Evolutionary conservation across 1,284 basidiomycete species (phyloP).

Genomic region (Apiotrichum akiyoshidainum): DNA sequence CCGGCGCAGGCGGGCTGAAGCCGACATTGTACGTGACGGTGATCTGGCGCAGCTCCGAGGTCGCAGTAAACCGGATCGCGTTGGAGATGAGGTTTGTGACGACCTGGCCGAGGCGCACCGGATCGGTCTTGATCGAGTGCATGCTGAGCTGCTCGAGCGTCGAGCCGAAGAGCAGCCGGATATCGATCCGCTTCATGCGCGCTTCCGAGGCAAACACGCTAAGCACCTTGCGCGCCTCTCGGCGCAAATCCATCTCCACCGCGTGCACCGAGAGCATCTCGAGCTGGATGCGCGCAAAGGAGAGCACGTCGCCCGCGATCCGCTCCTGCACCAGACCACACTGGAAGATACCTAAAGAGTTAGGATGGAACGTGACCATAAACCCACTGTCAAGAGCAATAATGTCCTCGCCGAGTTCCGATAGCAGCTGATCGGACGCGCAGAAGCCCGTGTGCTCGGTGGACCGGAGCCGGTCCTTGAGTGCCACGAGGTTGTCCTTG

Average conservation of each 20-base stretch:
- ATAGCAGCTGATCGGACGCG: slow-evolving; percentile 25
- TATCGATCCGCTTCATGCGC: slow-evolving; percentile 24
- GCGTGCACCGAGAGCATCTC: slow-evolving; percentile 28
- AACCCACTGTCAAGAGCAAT: slow-evolving; percentile 32
- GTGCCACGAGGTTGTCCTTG: slow-evolving; percentile 30
- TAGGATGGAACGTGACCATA: background rate
- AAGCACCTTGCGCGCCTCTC: slow-evolving; percentile 32
- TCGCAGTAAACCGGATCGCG: slow-evolving; percentile 31
- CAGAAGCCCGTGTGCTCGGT: slow-evolving; percentile 8
- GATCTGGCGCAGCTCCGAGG: slow-evolving; percentile 22
- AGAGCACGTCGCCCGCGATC: slow-evolving; percentile 52
- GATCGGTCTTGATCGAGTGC: slow-evolving; percentile 28
- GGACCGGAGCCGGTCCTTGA: slow-evolving; percentile 19
- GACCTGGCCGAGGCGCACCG: slow-evolving; percentile 38
- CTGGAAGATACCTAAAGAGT: slow-evolving; percentile 28
- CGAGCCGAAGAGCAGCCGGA: slow-evolving; percentile 21
- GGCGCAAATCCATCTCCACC: slow-evolving; percentile 35
- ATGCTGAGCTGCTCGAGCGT: slow-evolving; percentile 14
- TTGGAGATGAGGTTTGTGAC: slow-evolving; percentile 33
- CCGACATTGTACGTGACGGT: slow-evolving; percentile 30
- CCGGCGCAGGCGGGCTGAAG: slow-evolving; percentile 21
- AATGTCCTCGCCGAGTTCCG: slow-evolving; percentile 41
- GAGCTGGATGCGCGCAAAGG: slow-evolving; percentile 50
- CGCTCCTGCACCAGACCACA: slow-evolving; percentile 52
- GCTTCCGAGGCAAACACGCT: slow-evolving; percentile 28